Evolutionary conservation across 352 stramenopile genomes (phyloP), one percentile per base, ranked within the genome.

Genomic region (Phytopythium chamaehyphon): DNA sequence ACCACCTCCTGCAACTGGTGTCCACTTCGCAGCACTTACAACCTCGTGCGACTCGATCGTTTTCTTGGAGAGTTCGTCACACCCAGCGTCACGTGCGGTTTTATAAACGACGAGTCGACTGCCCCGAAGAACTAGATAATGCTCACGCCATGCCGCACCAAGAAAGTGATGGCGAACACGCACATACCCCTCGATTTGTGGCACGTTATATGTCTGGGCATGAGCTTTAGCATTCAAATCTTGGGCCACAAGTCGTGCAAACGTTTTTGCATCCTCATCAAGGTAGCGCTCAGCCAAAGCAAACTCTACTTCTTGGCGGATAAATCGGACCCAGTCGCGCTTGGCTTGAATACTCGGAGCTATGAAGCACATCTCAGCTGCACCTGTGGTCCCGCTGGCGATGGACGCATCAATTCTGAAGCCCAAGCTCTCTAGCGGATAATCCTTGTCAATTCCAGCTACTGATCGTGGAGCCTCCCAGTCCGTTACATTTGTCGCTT

Each of bases 251-350:
- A 83, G 68, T 15, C 73, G 71, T 5, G 71, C 71, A 43, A 88
- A 83, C 50, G 70, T 62, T 19, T 66, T 65, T 3, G 73, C 75
- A 0, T 82, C 69, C 35, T 86, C 64, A 23, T 83, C 77, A 35
- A 89, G 50, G 21, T 80, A 85, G 38, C 57, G 54, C 49, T 91
- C 78, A 2, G 73, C 75, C 3, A 82, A 54, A 3, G 68, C 62
- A 48, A 87, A 87, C 18, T 86, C 71, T 0, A 86, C 61, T 23
- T 87, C 77, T 37, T 83, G 64, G 22, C 84, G 69, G 15, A 89
- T 58, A 1, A 66, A 63, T 23, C 78, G 67, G 0, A 88, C 48
- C 81, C 81, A 91, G 16, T 62, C 55, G 16, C 66, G 46, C 45
- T 87, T 89, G 0, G 42, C 51, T 11, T 64, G 33, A 2, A 51